Percentiles rank a stretch among this genome's conserved stretches.
Evolutionary conservation across 805 yeast genomes (phyloP).

Genomic region (Ogataea haglerorum): DNA sequence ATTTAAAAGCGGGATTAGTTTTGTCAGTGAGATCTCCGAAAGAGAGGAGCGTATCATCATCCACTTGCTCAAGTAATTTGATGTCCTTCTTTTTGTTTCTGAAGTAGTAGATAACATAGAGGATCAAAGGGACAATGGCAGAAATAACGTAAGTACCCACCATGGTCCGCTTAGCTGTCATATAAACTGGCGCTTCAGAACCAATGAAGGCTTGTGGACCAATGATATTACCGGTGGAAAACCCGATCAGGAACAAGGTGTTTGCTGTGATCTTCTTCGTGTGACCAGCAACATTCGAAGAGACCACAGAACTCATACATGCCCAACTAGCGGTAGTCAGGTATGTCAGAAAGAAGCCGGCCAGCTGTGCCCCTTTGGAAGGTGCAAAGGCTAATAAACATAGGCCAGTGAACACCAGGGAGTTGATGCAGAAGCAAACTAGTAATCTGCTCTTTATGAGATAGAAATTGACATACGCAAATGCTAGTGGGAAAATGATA

Average conservation of each 20-base stretch:
- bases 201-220: conserved; percentile 52
- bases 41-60: conserved; percentile 29
- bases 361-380: conserved; percentile 23
- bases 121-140: conserved; percentile 8
- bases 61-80: conserved; percentile 10
- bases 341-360: conserved; percentile 24
- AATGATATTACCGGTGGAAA: conserved; percentile 34
- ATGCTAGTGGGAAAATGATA: conserved; percentile 30
- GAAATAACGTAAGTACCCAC: conserved; percentile 23
- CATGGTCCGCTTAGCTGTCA: conserved; percentile 39
- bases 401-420: conserved; percentile 27
- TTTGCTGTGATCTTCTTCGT: conserved; percentile 51
- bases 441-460: conserved; percentile 24
- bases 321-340: conserved; percentile 25
- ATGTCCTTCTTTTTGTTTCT: conserved; percentile 33
- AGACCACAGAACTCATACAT: conserved; percentile 33
- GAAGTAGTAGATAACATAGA: conserved; percentile 28
- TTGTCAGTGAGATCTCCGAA: conserved; percentile 51
- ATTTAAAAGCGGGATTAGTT: conserved; percentile 50
- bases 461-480: conserved; percentile 26
- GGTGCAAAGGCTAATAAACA: conserved; percentile 33
- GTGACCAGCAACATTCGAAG: conserved; percentile 53
- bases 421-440: conserved; percentile 22
- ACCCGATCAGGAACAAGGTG: conserved; percentile 44
- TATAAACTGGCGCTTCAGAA: conserved; percentile 42